Conservation (phyloP, 208 protist species). For the Trypanosoma melophagium region DNA sequence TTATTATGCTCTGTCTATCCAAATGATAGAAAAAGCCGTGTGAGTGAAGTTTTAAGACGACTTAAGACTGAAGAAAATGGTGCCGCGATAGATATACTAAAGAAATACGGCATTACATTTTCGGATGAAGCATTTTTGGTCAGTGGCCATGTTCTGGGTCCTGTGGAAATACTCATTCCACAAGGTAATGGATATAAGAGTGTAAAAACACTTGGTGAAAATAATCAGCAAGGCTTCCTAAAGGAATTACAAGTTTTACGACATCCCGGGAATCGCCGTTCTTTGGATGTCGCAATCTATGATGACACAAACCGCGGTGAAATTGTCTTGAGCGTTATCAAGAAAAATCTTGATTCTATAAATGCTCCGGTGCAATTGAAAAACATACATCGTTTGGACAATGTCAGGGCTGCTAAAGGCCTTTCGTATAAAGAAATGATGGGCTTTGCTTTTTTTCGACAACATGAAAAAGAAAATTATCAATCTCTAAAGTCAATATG, state of each 20-base stretch:
- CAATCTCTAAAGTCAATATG: slow-evolving; percentile 35
- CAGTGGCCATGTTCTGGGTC: slow-evolving; percentile 34
- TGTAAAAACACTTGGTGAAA: slow-evolving; percentile 29
- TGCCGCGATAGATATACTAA: slow-evolving; percentile 29
- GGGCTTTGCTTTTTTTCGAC: slow-evolving; percentile 34
- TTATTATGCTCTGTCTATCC: slow-evolving; percentile 58
- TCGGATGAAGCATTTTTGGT: slow-evolving; percentile 23
- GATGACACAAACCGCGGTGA: slow-evolving; percentile 30
- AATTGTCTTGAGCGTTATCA: slow-evolving; percentile 23
- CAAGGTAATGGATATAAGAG: slow-evolving; percentile 22
- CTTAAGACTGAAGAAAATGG: slow-evolving; percentile 19
- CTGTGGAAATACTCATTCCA: slow-evolving; percentile 47
- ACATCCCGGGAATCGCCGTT: slow-evolving; percentile 17
- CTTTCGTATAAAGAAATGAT: slow-evolving; percentile 18
- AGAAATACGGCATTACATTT: slow-evolving; percentile 44
- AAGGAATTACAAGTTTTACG: slow-evolving; percentile 28
- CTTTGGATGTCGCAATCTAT: slow-evolving; percentile 29
- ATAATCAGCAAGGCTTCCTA: slow-evolving; percentile 50
- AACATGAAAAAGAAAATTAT: slow-evolving; percentile 32
- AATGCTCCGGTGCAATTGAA: slow-evolving; percentile 14
- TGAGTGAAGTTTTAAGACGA: slow-evolving; percentile 26
- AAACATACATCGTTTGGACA: slow-evolving; percentile 11
- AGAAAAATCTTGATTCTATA: slow-evolving; percentile 37
- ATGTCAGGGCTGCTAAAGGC: slow-evolving; percentile 4
- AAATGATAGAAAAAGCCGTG: slow-evolving; percentile 31